Evolutionary conservation across 2,329 filamentous ascomycete genomes (phyloP), one percentile per base, ranked within the genome.

Genomic region (Leptographium radiaticola): DNA sequence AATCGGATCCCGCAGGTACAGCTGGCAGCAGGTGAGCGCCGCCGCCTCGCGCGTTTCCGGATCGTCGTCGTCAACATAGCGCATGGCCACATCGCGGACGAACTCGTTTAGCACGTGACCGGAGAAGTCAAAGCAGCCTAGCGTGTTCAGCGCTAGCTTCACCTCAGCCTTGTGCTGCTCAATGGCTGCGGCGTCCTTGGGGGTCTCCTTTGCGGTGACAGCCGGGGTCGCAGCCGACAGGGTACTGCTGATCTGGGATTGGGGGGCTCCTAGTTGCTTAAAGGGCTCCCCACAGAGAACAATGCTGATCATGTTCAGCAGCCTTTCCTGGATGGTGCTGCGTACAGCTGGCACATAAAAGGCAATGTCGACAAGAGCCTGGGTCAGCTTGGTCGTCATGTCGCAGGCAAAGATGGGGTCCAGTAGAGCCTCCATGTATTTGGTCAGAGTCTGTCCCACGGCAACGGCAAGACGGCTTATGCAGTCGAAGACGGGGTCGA

Each of bases 371-470:
- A 97, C 90, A 53, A 98, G 75, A 3, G 94, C 94, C 66, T 97
- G 90, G 0, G 91, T 96, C 30, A 98, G 77, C 60, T 94, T 93
- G 54, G 91, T 87, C 40, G 89, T 96, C 52, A 98, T 75, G 49
- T 95, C 93, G 65, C 93, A 98, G 16, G 89, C 90, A 68, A 98
- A 98, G 56, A 98, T 96, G 12, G 94, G 90, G 61, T 96, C 91
- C 11, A 98, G 77, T 33, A 98, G 73, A 13, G 90, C 87, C 65
- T 96, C 90, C 83, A 98, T 96, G 66, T 97, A 96, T 70, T 97
- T 98, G 76, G 89, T 97, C 52, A 98, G 75, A 0, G 91, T 93
- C 70, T 98, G 93, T 1, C 93, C 93, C 34, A 97, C 93, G 4
- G 93, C 93, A 47, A 95, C 86, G 0, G 93, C 89, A 52, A 98